Base-by-base conservation (phyloP, 2,329 filamentous ascomycete species). In the Macrophomina tecta region DNA sequence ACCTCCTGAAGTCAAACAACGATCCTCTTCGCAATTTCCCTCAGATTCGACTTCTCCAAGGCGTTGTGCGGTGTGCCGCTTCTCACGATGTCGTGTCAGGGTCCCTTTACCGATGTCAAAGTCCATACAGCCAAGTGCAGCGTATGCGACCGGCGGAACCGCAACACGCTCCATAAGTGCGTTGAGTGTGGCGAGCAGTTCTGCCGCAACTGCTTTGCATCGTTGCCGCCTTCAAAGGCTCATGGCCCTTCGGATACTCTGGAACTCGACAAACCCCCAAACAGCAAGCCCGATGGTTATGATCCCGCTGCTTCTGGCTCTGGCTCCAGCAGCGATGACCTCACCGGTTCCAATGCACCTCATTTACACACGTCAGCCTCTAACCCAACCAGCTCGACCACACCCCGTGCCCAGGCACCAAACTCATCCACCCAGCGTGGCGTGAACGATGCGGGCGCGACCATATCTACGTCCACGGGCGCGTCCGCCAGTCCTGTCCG, bases 51-150 rank as follows among this genome's bases (percentile, higher is more conserved):
- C 5, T 8, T 4, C 30, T 45, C 11, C 7, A 38, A 38, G 7
- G 11, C 36, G 36, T 38, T 38, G 2, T 38, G 36, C 4, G 2
- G 36, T 38, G 36, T 38, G 36, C 11, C 11, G 36, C 7, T 3
- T 12, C 36, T 60, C 40, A 61, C 12, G 5, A 64, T 64, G 61
- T 23, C 23, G 30, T 64, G 61, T 70, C 64, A 71, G 28, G 28
- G 70, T 16, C 61, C 73, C 67, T 73, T 76, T 64, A 64, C 32
- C 0, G 60, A 63, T 9, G 68, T 78, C 32, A 69, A 48, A 0
- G 73, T 78, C 7, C 76, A 76, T 53, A 79, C 77, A 0, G 76
- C 77, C n/a, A 79, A 78, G 62, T 79, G 77, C 61, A 73, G 74
- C 2, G 71, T 72, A 16, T 79, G 77, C 69, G 76, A 79, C 56